Evolutionary conservation across 1,284 basidiomycete species (phyloP), one percentile per base, ranked within the genome.

Genomic region (Ceratobasidium papillatum): DNA sequence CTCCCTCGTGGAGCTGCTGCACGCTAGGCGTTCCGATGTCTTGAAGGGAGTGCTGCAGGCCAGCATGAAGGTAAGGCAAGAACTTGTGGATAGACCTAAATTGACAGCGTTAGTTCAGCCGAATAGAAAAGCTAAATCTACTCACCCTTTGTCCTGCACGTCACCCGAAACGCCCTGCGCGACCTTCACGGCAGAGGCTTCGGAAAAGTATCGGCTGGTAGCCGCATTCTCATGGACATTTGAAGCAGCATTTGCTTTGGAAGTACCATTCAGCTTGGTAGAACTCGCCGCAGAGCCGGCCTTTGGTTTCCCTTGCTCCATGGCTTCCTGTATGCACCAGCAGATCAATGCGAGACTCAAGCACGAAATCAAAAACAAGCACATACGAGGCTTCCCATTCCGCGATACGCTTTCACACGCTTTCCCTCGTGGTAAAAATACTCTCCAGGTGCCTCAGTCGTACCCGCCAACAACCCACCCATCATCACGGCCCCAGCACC

Each of bases 391-490:
- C 92, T 94, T 51, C 97, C 97, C 97, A 99, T 99, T 12, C 98
- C 97, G 76, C 98, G 92, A 85, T 99, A 99, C 49, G 96, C 90
- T 87, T 99, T 99, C 81, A 99, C 94, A 59, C 98, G 91, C 87
- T 98, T 97, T 79, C 97, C 97, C 80, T 99, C 96, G 82, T 98
- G 95, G 84, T 97, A 98, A 83, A 97, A 99, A 87, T 98, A 99
- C 84, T 99, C 96, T 79, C 98, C 98, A 0, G 98, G 97, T 0
- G 96, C 95, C 83, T 99, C 97, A 77, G 95, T 93, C 56, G 97
- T 99, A 43, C 98, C 97, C 19, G 97, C 98, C 34, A 99, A 87
- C 73, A 99, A 84, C 30, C 96, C 94, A 69, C 97, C 97, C 97
- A 99, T 99, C 97, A 99, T 99, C 76, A 99, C 96, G 7, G 95